Percentiles rank a stretch among this genome's conserved stretches.
These are phyloP conservation scores for Cokeromyces recurvatus DNA, from an alignment of 371 early-diverging fungal genomes.

Conservation along the genomic window DNA sequence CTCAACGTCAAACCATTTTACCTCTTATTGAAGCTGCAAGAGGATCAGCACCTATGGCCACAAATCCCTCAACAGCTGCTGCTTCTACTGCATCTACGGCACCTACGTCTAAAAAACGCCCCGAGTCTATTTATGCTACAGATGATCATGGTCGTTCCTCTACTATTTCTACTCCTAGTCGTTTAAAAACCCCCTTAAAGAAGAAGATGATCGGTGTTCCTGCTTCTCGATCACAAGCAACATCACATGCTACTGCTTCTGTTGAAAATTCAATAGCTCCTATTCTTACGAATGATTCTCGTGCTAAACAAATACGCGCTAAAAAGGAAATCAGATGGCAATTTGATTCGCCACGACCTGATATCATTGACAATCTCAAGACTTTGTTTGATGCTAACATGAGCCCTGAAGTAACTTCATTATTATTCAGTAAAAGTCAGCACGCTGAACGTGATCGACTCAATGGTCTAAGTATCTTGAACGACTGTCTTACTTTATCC, in stretches of 20 bases:
- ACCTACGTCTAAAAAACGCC: constrained; percentile 1
- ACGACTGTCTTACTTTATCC: constrained; percentile 57
- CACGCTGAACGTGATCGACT: constrained; percentile 78
- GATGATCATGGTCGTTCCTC: constrained; percentile 4
- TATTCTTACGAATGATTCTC: constrained; percentile 58
- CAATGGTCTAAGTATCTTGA: constrained; percentile 58
- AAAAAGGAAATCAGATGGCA: constrained; percentile 74
- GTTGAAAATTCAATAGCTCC: constrained; percentile 32
- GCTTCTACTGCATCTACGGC: not conserved
- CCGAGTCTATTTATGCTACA: constrained; percentile 8
- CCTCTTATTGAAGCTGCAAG: constrained; percentile 66
- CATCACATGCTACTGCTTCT: constrained; percentile 10
- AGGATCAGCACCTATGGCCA: constrained; percentile 41
- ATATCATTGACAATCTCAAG: constrained; percentile 59
- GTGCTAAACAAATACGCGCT: constrained; percentile 68
- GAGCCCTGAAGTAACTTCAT: constrained; percentile 43
- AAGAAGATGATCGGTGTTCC: constrained; percentile 19
- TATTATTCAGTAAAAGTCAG: constrained; percentile 79
- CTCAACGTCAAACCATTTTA: constrained; percentile 62
- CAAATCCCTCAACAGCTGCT: no score
- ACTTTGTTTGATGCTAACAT: constrained; percentile 62
- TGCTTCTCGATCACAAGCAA: constrained; percentile 17
- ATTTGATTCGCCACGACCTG: constrained; percentile 71
- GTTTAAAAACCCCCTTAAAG: constrained; percentile 10
- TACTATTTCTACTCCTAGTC: constrained; percentile 13